Base-by-base conservation (phyloP, 2,329 filamentous ascomycete species). In the Aspergillus quadricinctus region DNA sequence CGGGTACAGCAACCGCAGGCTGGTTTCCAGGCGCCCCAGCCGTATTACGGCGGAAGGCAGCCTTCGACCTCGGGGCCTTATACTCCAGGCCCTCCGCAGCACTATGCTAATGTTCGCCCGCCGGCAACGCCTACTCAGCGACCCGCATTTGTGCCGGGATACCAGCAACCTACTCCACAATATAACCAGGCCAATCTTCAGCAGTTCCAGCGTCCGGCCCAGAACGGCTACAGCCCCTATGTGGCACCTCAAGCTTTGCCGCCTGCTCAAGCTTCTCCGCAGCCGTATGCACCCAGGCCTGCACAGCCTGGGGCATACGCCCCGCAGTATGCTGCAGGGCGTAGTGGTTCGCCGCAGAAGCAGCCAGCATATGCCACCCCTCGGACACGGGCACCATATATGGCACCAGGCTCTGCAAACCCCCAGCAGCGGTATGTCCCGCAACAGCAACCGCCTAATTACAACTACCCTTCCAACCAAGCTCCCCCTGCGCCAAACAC, bases 191-290 rank as follows among this genome's bases (percentile, higher is more conserved):
- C 60, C 27, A 70, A 63, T 50, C 71, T 70, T n/a, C 69, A 69
- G 46, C 75, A 74, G 57, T 75, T 74, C 57, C 75, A 77, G 60
- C 72, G 77, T 17, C 64, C 73, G 19, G 58, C 61, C 14, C 68
- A 69, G 50, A 78, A 77, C 51, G 73, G 74, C 49, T 73, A 67
- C 50, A 62, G 60, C 53, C 64, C 68, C 7, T 70, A 71, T 53
- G 53, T 64, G n/a, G 59, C 62, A 4, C 71, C 70, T 49, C 64
- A 67, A 52, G 67, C 67, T 4, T 57, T 64, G 25, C 60, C 69
- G 3, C 59, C 69, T 9, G 64, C 65, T 9, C 72, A 72, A 57
- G 65, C 61, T n/a, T 70, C 69, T 48, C 68, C 70, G 29, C 71
- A 73, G 52, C 66, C 68, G 35, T 74, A 72, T 55, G 69, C 68